Conservation (phyloP, 2,329 filamentous ascomycete genomes). For the Blastomyces gilchristii region DNA sequence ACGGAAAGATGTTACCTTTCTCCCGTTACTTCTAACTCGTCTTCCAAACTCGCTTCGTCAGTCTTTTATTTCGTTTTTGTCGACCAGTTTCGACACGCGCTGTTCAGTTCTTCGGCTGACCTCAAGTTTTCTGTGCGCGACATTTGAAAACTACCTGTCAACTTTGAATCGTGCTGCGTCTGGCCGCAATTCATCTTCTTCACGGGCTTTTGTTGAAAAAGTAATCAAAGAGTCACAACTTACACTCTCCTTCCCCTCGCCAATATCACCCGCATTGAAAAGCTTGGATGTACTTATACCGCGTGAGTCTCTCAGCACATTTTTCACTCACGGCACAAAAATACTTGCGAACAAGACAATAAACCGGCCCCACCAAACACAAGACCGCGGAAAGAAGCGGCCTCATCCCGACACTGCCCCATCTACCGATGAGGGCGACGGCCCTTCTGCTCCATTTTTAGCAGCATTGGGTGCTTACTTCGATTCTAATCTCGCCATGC, state of each 20-base stretch:
- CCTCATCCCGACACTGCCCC: slow-evolving; percentile 7
- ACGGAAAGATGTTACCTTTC: slow-evolving; percentile 33
- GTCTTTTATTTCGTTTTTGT: slow-evolving; percentile 40
- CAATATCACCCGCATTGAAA: slow-evolving; percentile 27
- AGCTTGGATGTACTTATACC: slow-evolving; percentile 28
- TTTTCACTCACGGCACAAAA: slow-evolving; percentile 18
- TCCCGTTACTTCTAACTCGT: slow-evolving; percentile 43
- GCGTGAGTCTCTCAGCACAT: slow-evolving; percentile 19
- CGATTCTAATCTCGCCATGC: slow-evolving; percentile 32
- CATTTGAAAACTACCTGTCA: slow-evolving; percentile 33
- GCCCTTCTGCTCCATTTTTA: slow-evolving; percentile 17
- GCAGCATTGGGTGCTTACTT: slow-evolving; percentile 28
- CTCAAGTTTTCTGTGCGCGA: slow-evolving; percentile 36
- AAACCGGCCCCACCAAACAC: slow-evolving; percentile 13
- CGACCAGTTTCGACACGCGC: slow-evolving; percentile 42
- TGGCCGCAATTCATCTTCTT: slow-evolving; percentile 6
- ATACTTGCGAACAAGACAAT: slow-evolving; percentile 13
- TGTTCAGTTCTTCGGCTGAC: slow-evolving; percentile 37
- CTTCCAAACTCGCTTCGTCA: slow-evolving; percentile 42
- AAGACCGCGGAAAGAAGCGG: slow-evolving; percentile 9
- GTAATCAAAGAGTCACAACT: slow-evolving; percentile 32
- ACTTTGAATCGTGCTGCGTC: slow-evolving; percentile 4
- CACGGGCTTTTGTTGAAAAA: slow-evolving; percentile 20
- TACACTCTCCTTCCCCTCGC: slow-evolving; percentile 29
- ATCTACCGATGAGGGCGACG: not conserved